A percentile compares a stretch with the other conserved stretches of the same genome.
Conservation (phyloP, 768 basidiomycete genomes). For the Russula sp. region DNA sequence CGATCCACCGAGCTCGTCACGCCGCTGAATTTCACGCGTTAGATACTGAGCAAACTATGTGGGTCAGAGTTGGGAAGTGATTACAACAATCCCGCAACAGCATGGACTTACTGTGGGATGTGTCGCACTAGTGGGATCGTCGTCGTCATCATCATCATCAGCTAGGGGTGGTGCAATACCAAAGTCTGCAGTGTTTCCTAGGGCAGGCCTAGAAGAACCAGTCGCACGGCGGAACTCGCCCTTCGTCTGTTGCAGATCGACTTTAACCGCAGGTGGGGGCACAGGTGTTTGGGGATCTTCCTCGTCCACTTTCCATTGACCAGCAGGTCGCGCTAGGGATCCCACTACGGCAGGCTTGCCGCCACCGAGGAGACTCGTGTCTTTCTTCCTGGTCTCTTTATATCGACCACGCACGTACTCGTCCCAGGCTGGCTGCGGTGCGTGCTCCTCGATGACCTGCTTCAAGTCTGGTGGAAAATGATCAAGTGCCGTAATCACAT, state of each 20-base stretch:
- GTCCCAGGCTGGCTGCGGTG: constrained; percentile 83
- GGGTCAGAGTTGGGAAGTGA: neutral
- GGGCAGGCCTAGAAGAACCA: constrained; percentile 42
- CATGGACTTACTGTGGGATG: constrained; percentile 45
- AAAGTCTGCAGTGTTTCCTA: constrained; percentile 63
- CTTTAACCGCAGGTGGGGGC: constrained; percentile 21
- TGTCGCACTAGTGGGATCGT: constrained; percentile 44
- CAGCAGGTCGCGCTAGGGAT: constrained; percentile 33
- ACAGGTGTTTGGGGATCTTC: constrained; percentile 31
- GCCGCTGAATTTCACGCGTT: constrained; percentile 65
- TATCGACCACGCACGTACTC: constrained; percentile 84
- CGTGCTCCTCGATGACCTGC: constrained; percentile 57
- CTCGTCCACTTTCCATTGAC: constrained; percentile 70
- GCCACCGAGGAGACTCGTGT: constrained; percentile 78
- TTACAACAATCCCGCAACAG: constrained; percentile 4
- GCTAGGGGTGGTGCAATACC: constrained; percentile 48
- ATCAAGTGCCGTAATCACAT: constrained; percentile 85
- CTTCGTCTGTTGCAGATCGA: constrained; percentile 36
- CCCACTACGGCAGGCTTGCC: constrained; percentile 63
- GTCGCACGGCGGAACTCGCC: constrained; percentile 59
- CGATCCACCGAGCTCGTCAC: constrained; percentile 54
- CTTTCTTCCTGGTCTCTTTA: constrained; percentile 80
- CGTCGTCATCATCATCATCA: constrained; percentile 44
- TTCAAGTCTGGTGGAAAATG: constrained; percentile 82
- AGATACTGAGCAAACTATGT: constrained; percentile 76